These are phyloP conservation scores for Rosa chinensis DNA, from an alignment of 306 rosid species.

Conservation along the genomic window DNA sequence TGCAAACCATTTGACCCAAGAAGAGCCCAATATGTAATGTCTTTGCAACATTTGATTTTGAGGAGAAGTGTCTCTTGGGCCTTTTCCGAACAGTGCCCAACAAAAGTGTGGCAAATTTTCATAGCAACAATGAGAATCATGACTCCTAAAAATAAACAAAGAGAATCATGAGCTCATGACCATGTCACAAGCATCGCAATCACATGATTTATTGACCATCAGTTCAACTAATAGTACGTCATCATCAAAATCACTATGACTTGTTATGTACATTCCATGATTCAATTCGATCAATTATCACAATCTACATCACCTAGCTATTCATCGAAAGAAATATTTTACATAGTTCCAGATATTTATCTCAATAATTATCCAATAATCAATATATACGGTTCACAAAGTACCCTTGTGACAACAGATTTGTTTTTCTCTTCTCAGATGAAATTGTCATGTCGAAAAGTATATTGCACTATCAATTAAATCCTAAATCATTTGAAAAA, in stretches of 20 bases:
- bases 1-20: too few species aligned
- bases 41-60: not conserved
- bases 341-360: too few species aligned
- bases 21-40: not conserved
- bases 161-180: not conserved
- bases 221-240: not conserved
- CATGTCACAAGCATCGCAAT: not conserved
- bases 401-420: not conserved
- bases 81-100: not conserved
- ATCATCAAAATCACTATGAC: not conserved
- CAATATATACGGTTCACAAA: not conserved
- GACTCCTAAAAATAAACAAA: too few species aligned
- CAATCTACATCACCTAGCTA: not conserved
- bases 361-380: not conserved
- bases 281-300: not conserved
- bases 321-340: not conserved
- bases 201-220: not conserved
- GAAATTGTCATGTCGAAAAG: too few species aligned
- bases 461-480: too few species aligned
- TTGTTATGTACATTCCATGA: not conserved
- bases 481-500: not conserved
- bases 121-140: too few species aligned
- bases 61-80: not conserved
- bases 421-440: not conserved
- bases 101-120: too few species aligned